These are phyloP conservation scores for Daldinia grandis DNA, from an alignment of 495 filamentous ascomycete species.

Conservation along the genomic window DNA sequence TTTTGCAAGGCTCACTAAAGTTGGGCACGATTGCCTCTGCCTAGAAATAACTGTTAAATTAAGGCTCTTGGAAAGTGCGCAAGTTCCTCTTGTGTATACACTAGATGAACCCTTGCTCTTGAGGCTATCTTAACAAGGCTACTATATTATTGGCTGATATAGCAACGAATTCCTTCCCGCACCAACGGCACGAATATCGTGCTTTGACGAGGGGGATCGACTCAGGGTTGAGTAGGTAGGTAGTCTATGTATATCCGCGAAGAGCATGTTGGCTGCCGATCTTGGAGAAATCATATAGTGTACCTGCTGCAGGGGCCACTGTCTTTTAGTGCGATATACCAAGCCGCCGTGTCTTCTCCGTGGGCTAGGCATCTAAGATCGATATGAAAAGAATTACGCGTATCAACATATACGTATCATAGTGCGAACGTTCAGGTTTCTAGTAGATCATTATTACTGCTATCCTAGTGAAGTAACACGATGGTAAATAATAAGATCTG, in stretches of 20 bases:
- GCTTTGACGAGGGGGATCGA: background rate
- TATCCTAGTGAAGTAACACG: background rate
- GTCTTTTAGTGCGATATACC: background rate
- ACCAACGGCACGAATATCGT: background rate
- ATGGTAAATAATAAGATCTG: background rate
- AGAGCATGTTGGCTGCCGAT: background rate
- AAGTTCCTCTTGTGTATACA: no score
- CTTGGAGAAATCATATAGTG: background rate
- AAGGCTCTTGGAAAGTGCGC: background rate
- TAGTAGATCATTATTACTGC: background rate
- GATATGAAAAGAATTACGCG: background rate
- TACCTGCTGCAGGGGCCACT: background rate
- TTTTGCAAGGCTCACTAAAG: background rate
- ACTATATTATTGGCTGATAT: background rate
- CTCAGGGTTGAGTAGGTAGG: background rate
- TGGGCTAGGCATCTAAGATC: background rate
- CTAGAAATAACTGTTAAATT: background rate
- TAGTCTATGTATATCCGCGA: background rate
- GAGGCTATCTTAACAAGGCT: background rate
- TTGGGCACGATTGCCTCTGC: background rate
- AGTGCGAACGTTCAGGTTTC: background rate
- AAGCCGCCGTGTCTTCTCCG: background rate
- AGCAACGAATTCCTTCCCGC: background rate
- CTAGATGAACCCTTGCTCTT: background rate
- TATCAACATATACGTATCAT: background rate